phyloP scores from a whole-genome alignment of 306 rosid species.

The Canavalia gladiata region DNA sequence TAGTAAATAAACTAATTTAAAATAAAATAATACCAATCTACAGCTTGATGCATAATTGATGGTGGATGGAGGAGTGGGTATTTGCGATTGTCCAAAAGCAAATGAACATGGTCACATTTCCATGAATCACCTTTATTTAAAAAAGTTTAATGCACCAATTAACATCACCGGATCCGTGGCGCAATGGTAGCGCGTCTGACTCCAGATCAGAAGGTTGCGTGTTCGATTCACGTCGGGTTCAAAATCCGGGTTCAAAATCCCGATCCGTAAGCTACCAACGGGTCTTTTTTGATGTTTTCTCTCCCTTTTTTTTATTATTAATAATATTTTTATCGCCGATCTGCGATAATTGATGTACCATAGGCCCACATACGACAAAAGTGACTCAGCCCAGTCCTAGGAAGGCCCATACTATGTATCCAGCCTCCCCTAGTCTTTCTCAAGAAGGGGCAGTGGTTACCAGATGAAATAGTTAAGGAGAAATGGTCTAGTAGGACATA shows the following conservation, averaged over 20 bases:
- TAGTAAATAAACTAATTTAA: too few species aligned
- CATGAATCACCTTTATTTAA: too few species aligned
- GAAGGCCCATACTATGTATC: not conserved
- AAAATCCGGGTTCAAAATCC: conserved; percentile 40
- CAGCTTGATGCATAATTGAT: too few species aligned
- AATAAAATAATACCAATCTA: too few species aligned
- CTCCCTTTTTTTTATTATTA: too few species aligned
- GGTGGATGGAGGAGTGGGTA: too few species aligned
- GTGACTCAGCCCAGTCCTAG: not conserved
- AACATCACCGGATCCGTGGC: conserved; percentile 49
- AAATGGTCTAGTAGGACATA: not conserved
- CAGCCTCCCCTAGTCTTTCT: too few species aligned
- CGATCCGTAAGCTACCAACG: not conserved
- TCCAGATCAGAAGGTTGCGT: conserved; percentile 69
- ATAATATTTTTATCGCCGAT: too few species aligned
- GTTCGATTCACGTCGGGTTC: conserved; percentile 67
- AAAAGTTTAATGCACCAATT: too few species aligned
- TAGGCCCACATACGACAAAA: not conserved
- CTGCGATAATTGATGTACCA: not conserved
- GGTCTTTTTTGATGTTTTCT: not conserved
- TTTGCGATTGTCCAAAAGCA: not conserved
- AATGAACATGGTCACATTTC: too few species aligned
- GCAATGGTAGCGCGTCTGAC: conserved; percentile 71
- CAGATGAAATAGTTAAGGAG: too few species aligned
- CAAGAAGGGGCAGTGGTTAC: too few species aligned